A percentile compares a stretch with the other conserved stretches of the same genome.
Evolutionary conservation across 2,329 filamentous ascomycete genomes (phyloP).

Genomic region (Scopulariopsis brevicaulis): DNA sequence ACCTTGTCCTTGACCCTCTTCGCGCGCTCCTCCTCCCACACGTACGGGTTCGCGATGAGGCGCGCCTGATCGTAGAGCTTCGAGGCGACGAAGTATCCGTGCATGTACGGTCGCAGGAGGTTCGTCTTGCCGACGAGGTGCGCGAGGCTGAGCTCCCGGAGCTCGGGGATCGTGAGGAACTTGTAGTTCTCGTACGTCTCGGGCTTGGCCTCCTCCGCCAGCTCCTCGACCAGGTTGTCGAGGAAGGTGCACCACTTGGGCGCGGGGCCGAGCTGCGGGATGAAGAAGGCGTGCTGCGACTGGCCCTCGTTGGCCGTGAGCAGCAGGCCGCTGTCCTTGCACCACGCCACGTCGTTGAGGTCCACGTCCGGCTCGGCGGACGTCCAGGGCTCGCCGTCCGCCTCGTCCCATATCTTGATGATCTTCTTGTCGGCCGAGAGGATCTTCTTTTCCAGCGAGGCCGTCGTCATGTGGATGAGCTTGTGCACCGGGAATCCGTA

Average conservation of each 20-base stretch:
- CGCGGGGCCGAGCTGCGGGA: slow-evolving; percentile 84
- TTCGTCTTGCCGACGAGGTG: slow-evolving; percentile 87
- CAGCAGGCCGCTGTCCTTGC: slow-evolving; percentile 86
- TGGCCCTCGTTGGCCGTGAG: slow-evolving; percentile 94
- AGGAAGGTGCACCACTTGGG: slow-evolving; percentile 95
- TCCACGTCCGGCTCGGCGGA: slow-evolving; percentile 92
- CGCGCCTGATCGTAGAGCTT: slow-evolving; percentile 91
- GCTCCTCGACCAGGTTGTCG: slow-evolving; percentile 96
- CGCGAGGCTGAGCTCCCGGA: slow-evolving; percentile 74
- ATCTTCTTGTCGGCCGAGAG: slow-evolving; percentile 89
- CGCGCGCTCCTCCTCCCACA: slow-evolving; percentile 83
- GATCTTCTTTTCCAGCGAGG: slow-evolving; percentile 73
- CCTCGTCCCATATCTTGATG: slow-evolving; percentile 91
- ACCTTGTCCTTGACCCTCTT: slow-evolving; percentile 93
- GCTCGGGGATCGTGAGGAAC: slow-evolving; percentile 81
- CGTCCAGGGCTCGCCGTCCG: slow-evolving; percentile 80
- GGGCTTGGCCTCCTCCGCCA: slow-evolving; percentile 71
- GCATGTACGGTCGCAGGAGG: slow-evolving; percentile 91
- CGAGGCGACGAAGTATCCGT: slow-evolving; percentile 94
- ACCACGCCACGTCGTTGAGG: slow-evolving; percentile 89
- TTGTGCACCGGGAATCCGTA: slow-evolving; percentile 90
- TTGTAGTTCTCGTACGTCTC: slow-evolving; percentile 99
- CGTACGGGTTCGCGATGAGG: slow-evolving; percentile 84
- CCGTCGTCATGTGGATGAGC: slow-evolving; percentile 59
- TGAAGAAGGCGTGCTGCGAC: slow-evolving; percentile 90